phyloP scores from a whole-genome alignment of 2,329 filamentous ascomycete genomes.

The Hypomyces perniciosus region DNA sequence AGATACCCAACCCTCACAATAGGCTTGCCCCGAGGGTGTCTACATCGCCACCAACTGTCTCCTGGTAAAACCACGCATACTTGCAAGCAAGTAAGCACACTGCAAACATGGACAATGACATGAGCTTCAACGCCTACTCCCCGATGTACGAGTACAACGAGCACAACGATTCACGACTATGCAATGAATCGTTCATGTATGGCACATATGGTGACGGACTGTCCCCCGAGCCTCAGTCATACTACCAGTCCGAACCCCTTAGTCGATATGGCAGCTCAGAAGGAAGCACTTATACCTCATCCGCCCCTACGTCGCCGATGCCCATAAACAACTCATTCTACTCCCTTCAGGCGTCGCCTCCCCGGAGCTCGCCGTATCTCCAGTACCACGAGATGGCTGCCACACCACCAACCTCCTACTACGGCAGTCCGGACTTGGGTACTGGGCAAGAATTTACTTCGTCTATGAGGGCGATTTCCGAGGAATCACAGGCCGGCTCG shows the following conservation, averaged over 20 bases:
- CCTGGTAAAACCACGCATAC: no score
- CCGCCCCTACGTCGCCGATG: constrained; percentile 23
- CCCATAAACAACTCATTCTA: constrained; percentile 14
- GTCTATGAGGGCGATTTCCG: constrained; percentile 8
- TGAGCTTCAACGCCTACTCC: constrained; percentile 3
- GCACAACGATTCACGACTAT: neutral
- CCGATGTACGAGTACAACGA: constrained; percentile 2
- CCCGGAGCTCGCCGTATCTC: constrained; percentile 9
- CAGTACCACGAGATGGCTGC: constrained; percentile 6
- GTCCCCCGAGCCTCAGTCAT: constrained; percentile 12
- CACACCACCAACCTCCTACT: constrained; percentile 8
- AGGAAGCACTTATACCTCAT: constrained; percentile 17
- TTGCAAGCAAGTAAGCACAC: no score
- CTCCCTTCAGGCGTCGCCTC: constrained; percentile 12
- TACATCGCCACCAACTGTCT: neutral
- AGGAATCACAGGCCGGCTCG: constrained; percentile 11
- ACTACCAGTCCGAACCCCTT: constrained; percentile 23
- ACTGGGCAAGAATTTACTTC: constrained; percentile 14
- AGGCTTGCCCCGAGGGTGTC: neutral
- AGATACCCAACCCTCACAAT: neutral
- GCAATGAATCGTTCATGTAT: constrained; percentile 2
- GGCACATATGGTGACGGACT: constrained; percentile 3
- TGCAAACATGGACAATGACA: constrained; percentile 2
- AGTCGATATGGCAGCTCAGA: constrained; percentile 25
- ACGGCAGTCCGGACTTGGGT: constrained; percentile 16